A percentile compares a stretch with the other conserved stretches of the same genome.
These are phyloP conservation scores for Thymus mandschuricus DNA, from an alignment of 257 asterid species.

Conservation along the genomic window DNA sequence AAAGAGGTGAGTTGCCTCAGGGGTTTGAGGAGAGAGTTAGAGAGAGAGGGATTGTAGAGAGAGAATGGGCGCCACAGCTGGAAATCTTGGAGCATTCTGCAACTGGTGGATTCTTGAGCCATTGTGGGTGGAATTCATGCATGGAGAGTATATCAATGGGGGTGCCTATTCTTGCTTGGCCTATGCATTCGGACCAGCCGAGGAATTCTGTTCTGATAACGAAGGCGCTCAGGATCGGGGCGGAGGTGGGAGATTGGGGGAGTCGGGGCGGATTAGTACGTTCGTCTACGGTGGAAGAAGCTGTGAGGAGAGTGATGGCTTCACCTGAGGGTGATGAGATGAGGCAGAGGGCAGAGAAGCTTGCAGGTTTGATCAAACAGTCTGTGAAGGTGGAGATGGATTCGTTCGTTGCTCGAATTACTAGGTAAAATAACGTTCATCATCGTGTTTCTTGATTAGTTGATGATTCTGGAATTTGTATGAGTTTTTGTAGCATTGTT, in stretches of 20 bases:
- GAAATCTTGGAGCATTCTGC: slow-evolving; percentile 24
- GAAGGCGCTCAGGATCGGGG: slow-evolving; percentile 11
- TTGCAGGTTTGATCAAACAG: not conserved
- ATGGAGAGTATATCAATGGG: slow-evolving; percentile 7
- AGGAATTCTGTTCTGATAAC: not conserved
- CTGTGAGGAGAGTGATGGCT: slow-evolving; percentile 12
- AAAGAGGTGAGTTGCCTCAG: slow-evolving; percentile 25
- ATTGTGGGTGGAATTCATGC: slow-evolving; percentile 28
- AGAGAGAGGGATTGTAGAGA: slow-evolving; percentile 33
- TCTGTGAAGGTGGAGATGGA: slow-evolving; percentile 18
- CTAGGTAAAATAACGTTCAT: not conserved
- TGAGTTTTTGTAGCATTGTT: not conserved
- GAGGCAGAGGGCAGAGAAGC: slow-evolving; percentile 3
- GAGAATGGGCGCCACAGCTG: slow-evolving; percentile 49
- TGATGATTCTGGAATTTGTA: not conserved
- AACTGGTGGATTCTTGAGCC: slow-evolving; percentile 12
- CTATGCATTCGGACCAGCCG: slow-evolving; percentile 18
- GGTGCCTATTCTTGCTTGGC: not conserved
- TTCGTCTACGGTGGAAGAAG: not conserved
- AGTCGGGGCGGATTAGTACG: not conserved
- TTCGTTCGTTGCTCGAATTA: slow-evolving; percentile 7
- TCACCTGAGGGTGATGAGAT: slow-evolving; percentile 11
- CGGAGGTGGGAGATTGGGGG: slow-evolving; percentile 14
- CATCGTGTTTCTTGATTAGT: not conserved
- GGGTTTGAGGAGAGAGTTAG: slow-evolving; percentile 38